Percentiles rank a stretch among this genome's conserved stretches.
phyloP scores from a whole-genome alignment of 83 land plant genomes.

The Picea mariana region DNA sequence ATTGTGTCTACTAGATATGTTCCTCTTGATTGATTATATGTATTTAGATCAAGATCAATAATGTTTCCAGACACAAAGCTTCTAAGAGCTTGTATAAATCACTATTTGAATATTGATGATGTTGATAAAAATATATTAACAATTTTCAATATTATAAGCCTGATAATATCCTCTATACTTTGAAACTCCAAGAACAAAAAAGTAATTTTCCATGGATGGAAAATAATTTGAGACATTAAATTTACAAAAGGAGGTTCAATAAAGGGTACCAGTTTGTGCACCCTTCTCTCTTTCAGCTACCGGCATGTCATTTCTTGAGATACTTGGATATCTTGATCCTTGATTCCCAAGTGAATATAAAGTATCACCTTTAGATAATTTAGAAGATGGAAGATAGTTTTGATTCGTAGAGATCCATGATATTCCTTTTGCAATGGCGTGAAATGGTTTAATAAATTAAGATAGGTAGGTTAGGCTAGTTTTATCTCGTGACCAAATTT shows the following conservation, averaged over 20 bases:
- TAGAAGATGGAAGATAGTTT: conserved; percentile 27
- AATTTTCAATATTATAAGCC: conserved; percentile 27
- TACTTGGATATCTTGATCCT: conserved; percentile 16
- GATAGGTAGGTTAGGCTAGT: neutral
- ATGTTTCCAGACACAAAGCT: conserved; percentile 14
- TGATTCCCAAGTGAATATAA: conserved; percentile 19
- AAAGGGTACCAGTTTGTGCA: conserved; percentile 23
- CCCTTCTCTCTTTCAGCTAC: neutral
- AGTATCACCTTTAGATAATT: conserved; percentile 29
- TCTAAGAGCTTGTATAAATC: conserved; percentile 23
- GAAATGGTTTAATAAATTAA: neutral
- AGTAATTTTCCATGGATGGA: conserved; percentile 35
- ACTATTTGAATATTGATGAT: conserved; percentile 20
- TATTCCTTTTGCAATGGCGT: conserved; percentile 35
- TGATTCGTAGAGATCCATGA: conserved; percentile 18
- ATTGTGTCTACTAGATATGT: conserved; percentile 18
- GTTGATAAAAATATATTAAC: conserved; percentile 16
- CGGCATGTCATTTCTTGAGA: neutral
- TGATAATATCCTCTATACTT: conserved; percentile 28
- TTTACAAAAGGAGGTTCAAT: conserved; percentile 21
- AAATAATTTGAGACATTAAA: conserved; percentile 24
- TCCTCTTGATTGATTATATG: neutral
- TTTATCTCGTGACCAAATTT: too few species aligned
- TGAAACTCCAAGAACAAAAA: conserved; percentile 21
- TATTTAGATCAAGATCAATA: conserved; percentile 19